These are phyloP conservation scores for Suhomyces tanzawaensis DNA, from an alignment of 805 yeast genomes.

Conservation along the genomic window DNA sequence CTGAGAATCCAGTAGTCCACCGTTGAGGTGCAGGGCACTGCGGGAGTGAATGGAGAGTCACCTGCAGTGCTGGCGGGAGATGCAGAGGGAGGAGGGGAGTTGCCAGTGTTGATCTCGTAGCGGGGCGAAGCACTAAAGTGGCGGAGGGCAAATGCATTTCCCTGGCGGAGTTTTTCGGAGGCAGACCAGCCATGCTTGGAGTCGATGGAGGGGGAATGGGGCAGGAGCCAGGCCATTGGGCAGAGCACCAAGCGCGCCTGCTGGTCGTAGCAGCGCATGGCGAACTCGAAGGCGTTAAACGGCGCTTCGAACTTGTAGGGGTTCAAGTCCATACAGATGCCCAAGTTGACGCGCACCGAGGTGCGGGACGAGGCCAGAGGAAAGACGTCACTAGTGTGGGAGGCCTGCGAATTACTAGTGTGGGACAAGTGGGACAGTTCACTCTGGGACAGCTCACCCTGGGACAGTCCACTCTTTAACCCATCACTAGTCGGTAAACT, in stretches of 20 bases:
- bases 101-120: background rate
- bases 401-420: background rate
- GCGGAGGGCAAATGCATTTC: conserved; percentile 6
- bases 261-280: conserved; percentile 48
- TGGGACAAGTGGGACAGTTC: too few relatives aligned
- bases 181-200: conserved; percentile 4
- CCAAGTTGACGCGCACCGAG: conserved; percentile 49
- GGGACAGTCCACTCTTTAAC: too few relatives aligned
- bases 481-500: background rate
- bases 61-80: background rate
- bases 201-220: conserved; percentile 42
- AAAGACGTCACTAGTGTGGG: background rate
- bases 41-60: conserved; percentile 17
- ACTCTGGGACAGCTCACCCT: too few relatives aligned
- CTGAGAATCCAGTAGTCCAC: conserved; percentile 75
- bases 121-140: conserved; percentile 5
- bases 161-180: conserved; percentile 14
- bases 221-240: conserved; percentile 86
- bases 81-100: background rate
- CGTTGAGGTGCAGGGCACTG: conserved; percentile 46
- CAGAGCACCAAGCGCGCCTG: conserved; percentile 57
- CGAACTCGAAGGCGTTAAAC: conserved; percentile 70
- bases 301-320: conserved; percentile 85
- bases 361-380: background rate
- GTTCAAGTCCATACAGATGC: conserved; percentile 93